A percentile compares a stretch with the other conserved stretches of the same genome.
These are phyloP conservation scores for Plasmodium ovale DNA, from an alignment of 169 alveolate genomes.

Conservation along the genomic window DNA sequence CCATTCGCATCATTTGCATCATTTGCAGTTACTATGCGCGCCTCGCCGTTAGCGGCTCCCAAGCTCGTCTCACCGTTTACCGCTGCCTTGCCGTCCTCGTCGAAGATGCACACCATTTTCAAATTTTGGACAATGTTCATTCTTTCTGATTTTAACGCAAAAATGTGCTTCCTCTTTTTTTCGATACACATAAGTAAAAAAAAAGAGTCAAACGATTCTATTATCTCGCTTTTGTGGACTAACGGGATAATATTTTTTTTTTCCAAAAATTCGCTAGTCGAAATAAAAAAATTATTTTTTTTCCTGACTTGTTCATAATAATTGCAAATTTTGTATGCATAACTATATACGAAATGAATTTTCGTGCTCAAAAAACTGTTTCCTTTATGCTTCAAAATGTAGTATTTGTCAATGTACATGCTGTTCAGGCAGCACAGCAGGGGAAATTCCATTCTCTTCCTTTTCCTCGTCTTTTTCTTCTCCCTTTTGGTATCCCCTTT, in stretches of 20 bases:
- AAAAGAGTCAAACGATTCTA: constrained; percentile 55
- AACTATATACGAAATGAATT: constrained; percentile 49
- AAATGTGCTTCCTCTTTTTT: constrained; percentile 25
- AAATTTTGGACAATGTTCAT: constrained; percentile 46
- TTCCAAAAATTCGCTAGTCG: constrained; percentile 50
- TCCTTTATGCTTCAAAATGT: constrained; percentile 49
- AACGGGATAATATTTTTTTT: constrained; percentile 46
- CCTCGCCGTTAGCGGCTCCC: neutral
- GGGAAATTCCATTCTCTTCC: constrained; percentile 13
- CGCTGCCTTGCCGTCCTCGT: too few species aligned
- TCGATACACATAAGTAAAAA: constrained; percentile 69
- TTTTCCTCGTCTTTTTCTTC: neutral
- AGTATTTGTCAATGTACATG: constrained; percentile 59
- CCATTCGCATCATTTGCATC: neutral
- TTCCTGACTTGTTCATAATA: constrained; percentile 40
- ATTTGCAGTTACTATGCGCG: neutral
- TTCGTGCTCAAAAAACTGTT: constrained; percentile 21
- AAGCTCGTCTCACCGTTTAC: neutral
- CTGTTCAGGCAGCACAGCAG: constrained; percentile 73
- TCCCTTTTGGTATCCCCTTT: neutral
- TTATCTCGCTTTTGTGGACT: constrained; percentile 31
- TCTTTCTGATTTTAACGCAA: constrained; percentile 56
- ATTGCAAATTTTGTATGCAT: constrained; percentile 32
- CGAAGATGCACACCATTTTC: constrained; percentile 70
- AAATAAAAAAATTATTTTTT: constrained; percentile 20